Conservation (phyloP, 1,284 basidiomycete species). For the Irpex sp. region DNA sequence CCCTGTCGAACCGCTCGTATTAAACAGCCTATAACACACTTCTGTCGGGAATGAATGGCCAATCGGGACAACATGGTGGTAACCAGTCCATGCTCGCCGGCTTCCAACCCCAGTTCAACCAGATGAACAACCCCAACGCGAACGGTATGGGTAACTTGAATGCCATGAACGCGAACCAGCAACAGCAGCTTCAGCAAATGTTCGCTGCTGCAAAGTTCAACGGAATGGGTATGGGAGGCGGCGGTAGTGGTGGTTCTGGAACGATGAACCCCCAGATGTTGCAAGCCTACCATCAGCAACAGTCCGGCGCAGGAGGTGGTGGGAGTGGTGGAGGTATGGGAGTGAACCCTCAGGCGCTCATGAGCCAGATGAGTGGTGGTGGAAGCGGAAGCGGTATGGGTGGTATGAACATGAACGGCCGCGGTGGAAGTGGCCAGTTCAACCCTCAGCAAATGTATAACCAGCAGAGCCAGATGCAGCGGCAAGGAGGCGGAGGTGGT, state of each 20-base stretch:
- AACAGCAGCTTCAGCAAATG: constrained; percentile 17
- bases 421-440: constrained; percentile 2
- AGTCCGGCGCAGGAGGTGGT: background rate
- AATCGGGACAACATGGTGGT: constrained; percentile 16
- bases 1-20: background rate
- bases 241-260: constrained; percentile 1
- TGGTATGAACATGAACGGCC: constrained; percentile 9
- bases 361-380: constrained; percentile 3
- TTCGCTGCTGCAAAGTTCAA: constrained; percentile 13
- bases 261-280: constrained; percentile 11
- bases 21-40: background rate
- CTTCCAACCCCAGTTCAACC: constrained; percentile 19
- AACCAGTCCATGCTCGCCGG: constrained; percentile 34
- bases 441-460: constrained; percentile 11
- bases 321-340: constrained; percentile 3
- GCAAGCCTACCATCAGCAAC: constrained; percentile 9
- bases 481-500: background rate
- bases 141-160: constrained; percentile 6
- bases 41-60: constrained; percentile 13
- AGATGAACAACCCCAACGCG: constrained; percentile 7
- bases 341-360: constrained; percentile 12
- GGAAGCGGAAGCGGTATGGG: constrained; percentile 3
- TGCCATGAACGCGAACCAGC: constrained; percentile 10
- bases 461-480: constrained; percentile 1
- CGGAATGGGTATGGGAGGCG: constrained; percentile 3